Percentiles rank a stretch among this genome's conserved stretches.
phyloP scores from a whole-genome alignment of 768 basidiomycete species.

The Auriscalpium vulgare region DNA sequence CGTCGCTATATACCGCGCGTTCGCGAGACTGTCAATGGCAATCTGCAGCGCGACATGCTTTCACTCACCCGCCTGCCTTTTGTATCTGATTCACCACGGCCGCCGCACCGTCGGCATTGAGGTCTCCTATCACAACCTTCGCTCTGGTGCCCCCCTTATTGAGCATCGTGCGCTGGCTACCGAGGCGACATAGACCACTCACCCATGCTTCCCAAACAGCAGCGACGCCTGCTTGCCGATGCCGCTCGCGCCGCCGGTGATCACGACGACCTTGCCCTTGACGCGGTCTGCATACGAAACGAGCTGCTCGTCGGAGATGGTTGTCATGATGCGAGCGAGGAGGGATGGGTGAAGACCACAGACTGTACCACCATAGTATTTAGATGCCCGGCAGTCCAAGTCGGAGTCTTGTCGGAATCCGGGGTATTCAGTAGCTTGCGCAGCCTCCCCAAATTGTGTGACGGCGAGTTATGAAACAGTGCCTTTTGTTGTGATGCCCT shows the following conservation, averaged over 20 bases:
- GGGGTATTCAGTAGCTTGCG: too few species aligned
- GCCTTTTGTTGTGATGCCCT: too few species aligned
- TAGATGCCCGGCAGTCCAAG: too few species aligned
- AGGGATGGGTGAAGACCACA: too few species aligned
- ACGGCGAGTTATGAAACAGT: too few species aligned
- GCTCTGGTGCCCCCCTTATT: too few species aligned
- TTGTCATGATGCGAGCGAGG: constrained; percentile 11
- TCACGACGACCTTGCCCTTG: constrained; percentile 18
- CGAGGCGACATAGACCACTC: background rate
- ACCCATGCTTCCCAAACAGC: constrained; percentile 18
- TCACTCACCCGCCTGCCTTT: constrained; percentile 15
- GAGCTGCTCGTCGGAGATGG: constrained; percentile 16
- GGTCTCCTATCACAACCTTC: constrained; percentile 15
- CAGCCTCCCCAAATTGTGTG: too few species aligned
- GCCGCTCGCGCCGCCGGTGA: constrained; percentile 21
- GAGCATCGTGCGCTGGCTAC: too few species aligned
- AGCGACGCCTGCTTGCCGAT: constrained; percentile 20
- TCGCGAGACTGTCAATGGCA: background rate
- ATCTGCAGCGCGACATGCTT: background rate
- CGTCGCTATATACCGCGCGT: constrained; percentile 5
- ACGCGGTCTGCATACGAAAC: constrained; percentile 16
- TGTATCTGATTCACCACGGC: constrained; percentile 5
- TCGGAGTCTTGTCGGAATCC: too few species aligned
- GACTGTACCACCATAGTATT: too few species aligned
- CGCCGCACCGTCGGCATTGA: constrained; percentile 2